Evolutionary conservation across 1,284 basidiomycete genomes (phyloP).

Genomic region (Ustilago lituana): DNA sequence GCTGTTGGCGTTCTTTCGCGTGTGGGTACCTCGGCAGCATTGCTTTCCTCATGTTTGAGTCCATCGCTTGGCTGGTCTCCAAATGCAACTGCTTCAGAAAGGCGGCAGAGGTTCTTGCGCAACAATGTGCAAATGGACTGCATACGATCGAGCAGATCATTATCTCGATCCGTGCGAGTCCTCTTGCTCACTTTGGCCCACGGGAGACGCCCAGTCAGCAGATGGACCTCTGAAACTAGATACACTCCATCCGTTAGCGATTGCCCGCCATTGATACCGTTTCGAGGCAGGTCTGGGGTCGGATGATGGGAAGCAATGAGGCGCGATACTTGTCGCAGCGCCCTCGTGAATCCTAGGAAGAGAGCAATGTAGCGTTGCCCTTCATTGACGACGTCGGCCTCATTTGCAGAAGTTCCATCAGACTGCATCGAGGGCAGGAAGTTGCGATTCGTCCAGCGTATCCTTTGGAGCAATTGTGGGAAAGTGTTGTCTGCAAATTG

Average conservation of each 20-base stretch:
- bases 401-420: background rate
- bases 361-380: conserved; percentile 17
- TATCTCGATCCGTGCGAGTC: conserved; percentile 15
- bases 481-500: conserved; percentile 26
- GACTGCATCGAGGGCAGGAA: background rate
- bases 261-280: background rate
- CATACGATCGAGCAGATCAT: conserved; percentile 20
- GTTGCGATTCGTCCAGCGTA: background rate
- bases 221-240: conserved; percentile 28
- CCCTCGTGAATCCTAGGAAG: conserved; percentile 14
- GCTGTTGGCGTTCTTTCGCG: too few relatives aligned
- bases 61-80: background rate
- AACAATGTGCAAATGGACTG: conserved; percentile 12
- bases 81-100: conserved; percentile 20
- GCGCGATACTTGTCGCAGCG: conserved; percentile 12
- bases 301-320: conserved; percentile 27
- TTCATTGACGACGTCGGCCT: conserved; percentile 3
- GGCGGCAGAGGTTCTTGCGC: conserved; percentile 13
- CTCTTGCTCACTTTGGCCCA: conserved; percentile 22
- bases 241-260: background rate
- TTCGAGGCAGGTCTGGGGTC: background rate
- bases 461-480: conserved; percentile 14
- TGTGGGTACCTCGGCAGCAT: too few relatives aligned
- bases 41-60: too few relatives aligned
- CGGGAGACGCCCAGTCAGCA: conserved; percentile 35